Evolutionary conservation across 306 rosid genomes (phyloP), one percentile per base, ranked within the genome.

Genomic region (Cotoneaster glaucophyllus): DNA sequence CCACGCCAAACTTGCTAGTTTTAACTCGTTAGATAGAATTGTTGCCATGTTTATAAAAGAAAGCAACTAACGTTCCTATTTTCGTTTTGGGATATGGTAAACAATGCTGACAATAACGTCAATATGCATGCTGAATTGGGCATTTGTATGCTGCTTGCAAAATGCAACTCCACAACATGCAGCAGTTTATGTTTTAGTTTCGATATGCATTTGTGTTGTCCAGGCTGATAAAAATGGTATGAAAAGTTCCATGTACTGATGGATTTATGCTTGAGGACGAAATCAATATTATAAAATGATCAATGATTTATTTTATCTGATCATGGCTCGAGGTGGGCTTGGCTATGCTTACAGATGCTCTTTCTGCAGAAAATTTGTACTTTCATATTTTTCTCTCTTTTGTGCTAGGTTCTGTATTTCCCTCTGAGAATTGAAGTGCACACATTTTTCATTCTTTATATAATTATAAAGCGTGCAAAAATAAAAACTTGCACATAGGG

Each of bases 41-140:
- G 31, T 67, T 50, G 76, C 52, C 34, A 62, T 62, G 43, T 57
- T 56, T 19, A 58, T 21, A 17, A 18, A 67, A 28, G 41, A 13
- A 68, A 18, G 56, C 24, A 41, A 32, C 59, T 52, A 31, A 48
- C 18, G 57, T 25, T 68, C 62, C 25, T 25, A 17, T 41, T 39
- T 62, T 26, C 58, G 6, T 76, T 67, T 66, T 41, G 26, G 50
- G 71, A n/a, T 65, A 25, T 52, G 54, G 52, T 67, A 15, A 48
- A 22, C 14, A 58, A 39, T 58, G 24, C 13, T 32, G 53, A 17
- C 53, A 39, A 50, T 37, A 34, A 58, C n/a, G 62, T 26, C 19
- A 53, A 37, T 45, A 31, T 64, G 71, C 64, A 41, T 52, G 25
- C 14, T 63, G 69, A 25, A 74, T 45, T 74, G 78, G 78, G 45